phyloP scores from a whole-genome alignment of 2,329 filamentous ascomycete species.

The Hypoxylon sp. region DNA sequence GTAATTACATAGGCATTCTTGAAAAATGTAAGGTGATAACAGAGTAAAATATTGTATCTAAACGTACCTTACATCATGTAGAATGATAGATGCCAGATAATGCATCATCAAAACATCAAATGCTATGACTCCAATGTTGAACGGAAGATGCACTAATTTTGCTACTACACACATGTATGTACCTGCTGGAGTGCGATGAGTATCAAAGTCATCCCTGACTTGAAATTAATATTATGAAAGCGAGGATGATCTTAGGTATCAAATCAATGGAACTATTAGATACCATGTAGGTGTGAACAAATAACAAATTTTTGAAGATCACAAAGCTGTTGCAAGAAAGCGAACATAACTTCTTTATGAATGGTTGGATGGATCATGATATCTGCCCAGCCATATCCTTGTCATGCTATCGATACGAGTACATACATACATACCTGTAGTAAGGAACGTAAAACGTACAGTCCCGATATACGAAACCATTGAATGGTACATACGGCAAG shows the following conservation, averaged over 20 bases:
- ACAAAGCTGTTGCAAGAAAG: conserved; percentile 33
- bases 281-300: conserved; percentile 25
- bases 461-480: neutral
- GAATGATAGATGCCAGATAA: conserved; percentile 6
- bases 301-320: conserved; percentile 23
- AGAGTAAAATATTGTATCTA: conserved; percentile 11
- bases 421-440: neutral
- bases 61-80: conserved; percentile 10
- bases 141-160: conserved; percentile 12
- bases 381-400: conserved; percentile 45
- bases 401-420: conserved; percentile 37
- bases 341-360: conserved; percentile 25
- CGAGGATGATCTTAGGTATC: conserved; percentile 20
- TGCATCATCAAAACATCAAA: neutral
- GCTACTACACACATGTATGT: neutral
- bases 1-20: neutral
- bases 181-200: neutral
- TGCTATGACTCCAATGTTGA: conserved; percentile 24
- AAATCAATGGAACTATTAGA: conserved; percentile 24
- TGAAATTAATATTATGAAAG: conserved; percentile 16
- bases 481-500: conserved; percentile 9
- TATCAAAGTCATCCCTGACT: conserved; percentile 16
- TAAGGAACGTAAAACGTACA: neutral
- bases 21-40: neutral
- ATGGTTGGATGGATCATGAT: conserved; percentile 38